Conservation (phyloP, 768 basidiomycete genomes). For the Boletellus ananas region DNA sequence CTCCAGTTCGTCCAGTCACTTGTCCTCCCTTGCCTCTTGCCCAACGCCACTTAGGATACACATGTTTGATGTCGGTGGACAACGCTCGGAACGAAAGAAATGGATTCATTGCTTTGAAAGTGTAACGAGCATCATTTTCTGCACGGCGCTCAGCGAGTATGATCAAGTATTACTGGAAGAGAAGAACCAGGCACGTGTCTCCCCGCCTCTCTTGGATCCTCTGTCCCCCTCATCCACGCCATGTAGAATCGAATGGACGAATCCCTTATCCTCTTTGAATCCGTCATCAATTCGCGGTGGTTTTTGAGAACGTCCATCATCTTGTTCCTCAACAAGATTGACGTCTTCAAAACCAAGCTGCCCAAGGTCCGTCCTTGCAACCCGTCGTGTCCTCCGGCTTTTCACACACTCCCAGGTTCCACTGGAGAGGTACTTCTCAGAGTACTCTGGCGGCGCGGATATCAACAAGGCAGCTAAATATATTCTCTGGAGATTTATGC, state of each 20-base stretch:
- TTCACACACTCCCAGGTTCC: slow-evolving; percentile 46
- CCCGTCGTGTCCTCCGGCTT: no score
- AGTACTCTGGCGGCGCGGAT: slow-evolving; percentile 84
- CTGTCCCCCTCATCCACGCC: background rate
- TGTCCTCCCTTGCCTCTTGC: background rate
- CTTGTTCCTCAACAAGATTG: slow-evolving; percentile 68
- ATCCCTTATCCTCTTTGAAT: slow-evolving; percentile 71
- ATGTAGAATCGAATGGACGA: slow-evolving; percentile 71
- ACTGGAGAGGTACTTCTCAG: slow-evolving; percentile 77
- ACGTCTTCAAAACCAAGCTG: slow-evolving; percentile 72
- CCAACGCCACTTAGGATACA: slow-evolving; percentile 38
- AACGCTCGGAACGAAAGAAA: slow-evolving; percentile 77
- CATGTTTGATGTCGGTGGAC: slow-evolving; percentile 81
- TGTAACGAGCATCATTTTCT: slow-evolving; percentile 79
- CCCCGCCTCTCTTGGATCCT: background rate
- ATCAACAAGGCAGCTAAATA: slow-evolving; percentile 95
- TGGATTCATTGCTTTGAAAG: slow-evolving; percentile 80
- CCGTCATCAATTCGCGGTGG: slow-evolving; percentile 78
- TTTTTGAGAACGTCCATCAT: slow-evolving; percentile 66
- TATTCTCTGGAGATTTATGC: slow-evolving; percentile 93
- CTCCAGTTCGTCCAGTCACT: slow-evolving; percentile 42
- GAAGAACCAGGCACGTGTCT: slow-evolving; percentile 27
- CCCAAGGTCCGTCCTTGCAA: slow-evolving; percentile 38
- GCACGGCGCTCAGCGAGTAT: slow-evolving; percentile 71
- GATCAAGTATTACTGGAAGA: slow-evolving; percentile 71